These are phyloP conservation scores for Capronia americana DNA, from an alignment of 2,329 filamentous ascomycete species.

Conservation along the genomic window DNA sequence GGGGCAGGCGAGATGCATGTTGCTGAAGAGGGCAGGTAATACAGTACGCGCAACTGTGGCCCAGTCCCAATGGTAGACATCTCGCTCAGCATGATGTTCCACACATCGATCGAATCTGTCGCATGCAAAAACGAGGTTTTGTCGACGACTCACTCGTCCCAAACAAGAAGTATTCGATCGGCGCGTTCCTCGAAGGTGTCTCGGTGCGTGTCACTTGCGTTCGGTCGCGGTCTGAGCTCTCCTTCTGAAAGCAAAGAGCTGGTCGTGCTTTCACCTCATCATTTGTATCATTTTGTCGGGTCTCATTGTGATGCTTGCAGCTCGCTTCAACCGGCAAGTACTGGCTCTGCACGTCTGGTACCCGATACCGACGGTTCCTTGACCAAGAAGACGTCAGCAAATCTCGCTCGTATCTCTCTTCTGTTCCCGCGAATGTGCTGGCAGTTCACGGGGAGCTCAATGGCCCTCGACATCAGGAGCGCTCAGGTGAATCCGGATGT, in stretches of 20 bases:
- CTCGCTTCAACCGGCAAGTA: neutral
- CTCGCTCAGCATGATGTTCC: no score
- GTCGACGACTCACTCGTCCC: neutral
- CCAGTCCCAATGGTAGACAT: no score
- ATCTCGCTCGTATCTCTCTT: neutral
- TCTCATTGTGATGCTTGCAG: neutral
- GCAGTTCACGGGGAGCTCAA: neutral
- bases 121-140: neutral
- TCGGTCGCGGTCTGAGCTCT: neutral
- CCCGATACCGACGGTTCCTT: neutral
- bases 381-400: neutral
- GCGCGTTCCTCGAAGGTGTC: neutral
- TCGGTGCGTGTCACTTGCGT: neutral
- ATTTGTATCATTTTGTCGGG: neutral
- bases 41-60: no score
- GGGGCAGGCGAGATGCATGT: no score
- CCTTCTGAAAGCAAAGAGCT: neutral
- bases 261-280: neutral
- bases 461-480: slow-evolving; percentile 18
- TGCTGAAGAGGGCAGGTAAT: no score
- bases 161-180: neutral
- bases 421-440: neutral
- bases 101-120: neutral
- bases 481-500: slow-evolving; percentile 32
- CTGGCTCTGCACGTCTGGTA: neutral